Conservation (phyloP, 768 basidiomycete genomes). For the Trametes cinnabarina region DNA sequence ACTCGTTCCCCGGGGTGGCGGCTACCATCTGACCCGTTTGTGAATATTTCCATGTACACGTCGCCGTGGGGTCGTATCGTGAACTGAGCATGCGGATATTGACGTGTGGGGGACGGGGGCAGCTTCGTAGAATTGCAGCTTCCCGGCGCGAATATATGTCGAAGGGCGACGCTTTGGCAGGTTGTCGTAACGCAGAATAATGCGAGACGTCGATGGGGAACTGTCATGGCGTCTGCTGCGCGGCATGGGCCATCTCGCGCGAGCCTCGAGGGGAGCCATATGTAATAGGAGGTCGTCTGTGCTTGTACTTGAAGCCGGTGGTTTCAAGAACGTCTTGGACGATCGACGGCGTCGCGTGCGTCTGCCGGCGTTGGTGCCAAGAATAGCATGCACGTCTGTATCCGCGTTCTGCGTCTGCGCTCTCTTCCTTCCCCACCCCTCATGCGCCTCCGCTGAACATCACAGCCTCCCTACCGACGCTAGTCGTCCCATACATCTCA, state of each 20-base stretch:
- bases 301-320: too few relatives aligned
- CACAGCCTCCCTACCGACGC: background rate
- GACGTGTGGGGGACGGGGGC: too few relatives aligned
- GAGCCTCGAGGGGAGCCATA: too few relatives aligned
- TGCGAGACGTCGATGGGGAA: too few relatives aligned
- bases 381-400: background rate
- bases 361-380: background rate
- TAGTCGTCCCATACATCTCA: background rate
- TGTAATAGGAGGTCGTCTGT: too few relatives aligned
- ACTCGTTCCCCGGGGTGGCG: background rate
- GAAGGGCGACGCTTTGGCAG: too few relatives aligned
- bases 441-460: background rate
- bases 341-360: too few relatives aligned
- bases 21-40: constrained; percentile 1
- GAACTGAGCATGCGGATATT: too few relatives aligned
- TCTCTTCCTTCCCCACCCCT: background rate
- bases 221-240: too few relatives aligned
- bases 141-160: background rate
- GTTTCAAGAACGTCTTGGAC: too few relatives aligned
- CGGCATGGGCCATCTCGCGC: too few relatives aligned
- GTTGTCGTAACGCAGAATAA: too few relatives aligned
- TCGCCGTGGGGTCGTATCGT: background rate
- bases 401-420: background rate
- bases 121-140: background rate
- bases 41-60: background rate